Base-by-base conservation (phyloP, 2,329 filamentous ascomycete species). In the Capronia epimyces region DNA sequence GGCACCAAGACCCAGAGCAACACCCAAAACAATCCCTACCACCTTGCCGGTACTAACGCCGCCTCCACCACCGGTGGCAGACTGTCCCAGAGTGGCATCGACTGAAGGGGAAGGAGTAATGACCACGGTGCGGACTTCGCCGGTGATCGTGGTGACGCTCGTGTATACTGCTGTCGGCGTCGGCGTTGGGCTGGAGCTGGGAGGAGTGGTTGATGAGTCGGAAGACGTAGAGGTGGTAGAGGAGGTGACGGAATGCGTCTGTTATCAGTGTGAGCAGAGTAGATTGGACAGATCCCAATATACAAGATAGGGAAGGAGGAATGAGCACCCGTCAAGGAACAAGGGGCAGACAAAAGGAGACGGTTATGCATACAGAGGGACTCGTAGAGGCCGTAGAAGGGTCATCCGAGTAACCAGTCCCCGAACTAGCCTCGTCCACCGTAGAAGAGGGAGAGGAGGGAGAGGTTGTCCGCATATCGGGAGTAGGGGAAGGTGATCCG, bases 11-110 rank as follows among this genome's bases (percentile, higher is more conserved):
- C 66, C 71, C 41, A 67, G 64, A 16, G 72, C 55, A 10, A 68
- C 62, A 50, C 71, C 72, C 22, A 74, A 63, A 3, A 72, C 69
- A 43, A 73, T 67, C 22, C 72, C 72, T 4, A 70, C 71, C 50
- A 74, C 70, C 9, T 67, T 65, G 25, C 72, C 72, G 15, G 65
- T 66, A 29, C 66, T 69, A 29, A 73, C 49, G 10, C 63, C 59
- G 16, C 64, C 65, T n/a, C 50, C 43, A 16, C 64, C 43, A 13
- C 44, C 37, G 42, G 53, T 48, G 10, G 51, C 46, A 31, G 51
- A 52, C 44, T 60, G 52, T 10, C 60, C 59, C 9, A 62, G 49
- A 3, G 53, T 56, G 3, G 56, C 55, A 48, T 62, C 59, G 8
- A 56, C 42, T 6, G 53, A 50, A 10, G 51, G 42, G n/a, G 54